Base-by-base conservation (phyloP, 306 rosid genomes). In the Cucumis cinereus region DNA sequence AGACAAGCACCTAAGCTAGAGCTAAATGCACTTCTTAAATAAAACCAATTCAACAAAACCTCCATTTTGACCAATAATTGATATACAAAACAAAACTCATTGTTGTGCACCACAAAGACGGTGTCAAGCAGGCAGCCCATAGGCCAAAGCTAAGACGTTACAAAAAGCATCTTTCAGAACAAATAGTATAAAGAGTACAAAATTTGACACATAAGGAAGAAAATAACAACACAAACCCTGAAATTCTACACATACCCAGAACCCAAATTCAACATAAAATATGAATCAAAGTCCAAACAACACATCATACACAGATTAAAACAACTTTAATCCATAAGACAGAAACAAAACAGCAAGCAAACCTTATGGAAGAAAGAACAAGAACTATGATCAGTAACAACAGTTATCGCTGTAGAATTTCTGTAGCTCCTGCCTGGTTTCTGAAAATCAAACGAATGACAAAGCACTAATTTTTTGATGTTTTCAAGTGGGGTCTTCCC, bases 301-400 rank as follows among this genome's bases (percentile, higher is more conserved):
- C 50, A 36, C 33, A 10, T 2, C 15, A 24, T 3, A 40, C 53
- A 53, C 41, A 23, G n/a, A 73, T 4, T 23, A 14, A 7, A n/a
- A 53, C 33, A 73, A 1, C 11, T 36, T 33, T 0, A 20, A 33
- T 40, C 24, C 10, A n/a, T 26, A 50, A 73, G 52, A 53, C 4
- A 73, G 20, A 54, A 20, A 20, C 43, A 10, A 73, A 73, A 54
- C 4, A 53, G 77, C 17, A 54, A 73, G n/a, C 41, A 74, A 55
- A 74, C 77, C 77, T 55, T 53, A n/a, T 13, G 30, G 11, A 74
- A 55, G 71, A 36, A 74, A 74, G 77, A 56, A 74, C 15, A 35
- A 36, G 77, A 56, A 74, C 49, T 45, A 50, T 26, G 28, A 41
- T 26, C 57, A 22, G 55, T 47, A 49, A 13, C 5, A 16, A 24